These are phyloP conservation scores for Casuarina equisetifolia DNA, from an alignment of 306 rosid species.

Conservation along the genomic window DNA sequence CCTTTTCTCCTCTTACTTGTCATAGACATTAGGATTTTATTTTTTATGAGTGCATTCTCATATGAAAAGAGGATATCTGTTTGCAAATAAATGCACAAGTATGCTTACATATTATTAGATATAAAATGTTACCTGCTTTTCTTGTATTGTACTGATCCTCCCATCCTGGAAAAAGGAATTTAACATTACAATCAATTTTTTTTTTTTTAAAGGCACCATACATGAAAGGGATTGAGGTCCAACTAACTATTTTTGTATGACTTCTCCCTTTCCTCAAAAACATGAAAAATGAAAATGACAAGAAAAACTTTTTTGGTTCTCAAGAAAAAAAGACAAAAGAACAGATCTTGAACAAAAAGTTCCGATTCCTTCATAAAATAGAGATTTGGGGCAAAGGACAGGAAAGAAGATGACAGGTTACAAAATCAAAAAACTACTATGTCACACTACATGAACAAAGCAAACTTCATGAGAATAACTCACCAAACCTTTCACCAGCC, in stretches of 20 bases:
- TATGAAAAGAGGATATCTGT: neutral
- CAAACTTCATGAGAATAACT: constrained; percentile 36
- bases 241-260: too few species aligned
- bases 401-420: neutral
- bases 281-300: neutral
- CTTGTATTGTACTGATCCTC: constrained; percentile 54
- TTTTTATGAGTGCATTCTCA: neutral
- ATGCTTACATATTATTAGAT: too few species aligned
- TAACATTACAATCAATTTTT: constrained; percentile 19
- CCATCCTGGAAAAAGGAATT: constrained; percentile 51
- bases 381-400: neutral
- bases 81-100: neutral
- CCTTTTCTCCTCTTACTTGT: neutral
- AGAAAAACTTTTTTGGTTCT: neutral
- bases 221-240: too few species aligned
- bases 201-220: too few species aligned
- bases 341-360: neutral
- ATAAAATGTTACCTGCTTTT: constrained; percentile 66
- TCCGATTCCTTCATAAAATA: neutral
- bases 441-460: constrained; percentile 1
- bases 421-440: neutral
- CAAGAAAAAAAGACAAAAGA: neutral
- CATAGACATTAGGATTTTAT: neutral
- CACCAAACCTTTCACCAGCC: constrained; percentile 70
- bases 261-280: neutral